phyloP scores from a whole-genome alignment of 2,329 filamentous ascomycete genomes.

The Fusarium chaquense region DNA sequence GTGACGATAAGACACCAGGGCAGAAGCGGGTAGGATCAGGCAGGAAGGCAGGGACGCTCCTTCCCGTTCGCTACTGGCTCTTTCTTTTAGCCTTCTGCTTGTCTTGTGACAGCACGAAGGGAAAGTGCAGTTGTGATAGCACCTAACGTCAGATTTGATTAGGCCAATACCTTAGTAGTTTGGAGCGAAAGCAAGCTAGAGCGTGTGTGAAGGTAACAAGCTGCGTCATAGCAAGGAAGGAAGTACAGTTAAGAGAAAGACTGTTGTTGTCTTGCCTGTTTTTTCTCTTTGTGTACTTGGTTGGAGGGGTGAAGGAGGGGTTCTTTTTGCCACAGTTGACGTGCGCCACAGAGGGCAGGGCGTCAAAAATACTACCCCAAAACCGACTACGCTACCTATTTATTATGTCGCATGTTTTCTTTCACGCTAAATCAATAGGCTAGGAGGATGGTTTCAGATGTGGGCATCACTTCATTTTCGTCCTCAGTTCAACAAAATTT shows the following conservation, averaged over 20 bases:
- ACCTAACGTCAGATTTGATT: constrained; percentile 9
- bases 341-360: constrained; percentile 26
- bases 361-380: not conserved
- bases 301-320: constrained; percentile 47
- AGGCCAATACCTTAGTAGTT: not conserved
- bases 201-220: constrained; percentile 18
- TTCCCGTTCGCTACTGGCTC: constrained; percentile 18
- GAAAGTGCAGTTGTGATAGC: constrained; percentile 17
- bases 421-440: not conserved
- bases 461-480: not conserved
- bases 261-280: constrained; percentile 28
- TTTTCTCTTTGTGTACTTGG: constrained; percentile 44
- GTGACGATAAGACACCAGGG: constrained; percentile 37
- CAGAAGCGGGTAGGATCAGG: constrained; percentile 32
- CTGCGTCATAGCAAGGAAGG: constrained; percentile 48
- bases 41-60: constrained; percentile 9
- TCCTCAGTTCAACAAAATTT: not conserved
- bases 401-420: not conserved
- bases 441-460: not conserved
- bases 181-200: constrained; percentile 24
- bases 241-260: constrained; percentile 21
- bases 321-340: constrained; percentile 41
- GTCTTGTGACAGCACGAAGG: constrained; percentile 3
- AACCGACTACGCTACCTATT: not conserved
- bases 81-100: constrained; percentile 10